These are phyloP conservation scores for Raddia guianensis DNA, from an alignment of 176 grass and related monocot genomes.

Conservation along the genomic window DNA sequence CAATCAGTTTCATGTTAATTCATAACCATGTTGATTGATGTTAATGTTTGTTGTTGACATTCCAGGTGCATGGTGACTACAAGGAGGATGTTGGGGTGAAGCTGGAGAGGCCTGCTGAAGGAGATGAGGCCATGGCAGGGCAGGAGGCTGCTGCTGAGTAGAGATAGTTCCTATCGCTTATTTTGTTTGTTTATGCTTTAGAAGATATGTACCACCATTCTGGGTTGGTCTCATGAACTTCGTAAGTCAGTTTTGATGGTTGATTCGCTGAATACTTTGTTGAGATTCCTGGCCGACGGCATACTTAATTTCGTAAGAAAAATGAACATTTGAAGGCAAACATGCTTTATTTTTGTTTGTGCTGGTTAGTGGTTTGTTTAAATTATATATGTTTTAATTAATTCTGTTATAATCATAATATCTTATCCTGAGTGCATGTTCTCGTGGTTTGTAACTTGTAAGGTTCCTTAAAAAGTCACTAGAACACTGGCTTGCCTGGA, in stretches of 20 bases:
- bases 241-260: slow-evolving; percentile 30
- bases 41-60: background rate
- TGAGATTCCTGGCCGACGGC: background rate
- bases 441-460: background rate
- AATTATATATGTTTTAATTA: slow-evolving; percentile 6
- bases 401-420: background rate
- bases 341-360: slow-evolving; percentile 3
- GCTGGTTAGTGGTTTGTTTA: slow-evolving; percentile 9
- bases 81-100: slow-evolving; percentile 89
- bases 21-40: background rate
- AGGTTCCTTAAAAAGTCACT: background rate
- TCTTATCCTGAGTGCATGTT: background rate
- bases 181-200: slow-evolving; percentile 37
- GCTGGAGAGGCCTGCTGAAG: slow-evolving; percentile 78
- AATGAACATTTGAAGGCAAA: background rate
- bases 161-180: background rate
- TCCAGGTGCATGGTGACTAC: slow-evolving; percentile 83
- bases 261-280: background rate
- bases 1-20: background rate
- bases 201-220: slow-evolving; percentile 35
- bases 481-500: background rate
- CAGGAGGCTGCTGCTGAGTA: slow-evolving; percentile 62
- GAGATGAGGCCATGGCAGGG: slow-evolving; percentile 48
- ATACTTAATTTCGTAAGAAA: background rate
- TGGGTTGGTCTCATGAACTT: slow-evolving; percentile 21